Base-by-base conservation (phyloP, 176 grass and related monocot genomes). In the Musa beccarii region DNA sequence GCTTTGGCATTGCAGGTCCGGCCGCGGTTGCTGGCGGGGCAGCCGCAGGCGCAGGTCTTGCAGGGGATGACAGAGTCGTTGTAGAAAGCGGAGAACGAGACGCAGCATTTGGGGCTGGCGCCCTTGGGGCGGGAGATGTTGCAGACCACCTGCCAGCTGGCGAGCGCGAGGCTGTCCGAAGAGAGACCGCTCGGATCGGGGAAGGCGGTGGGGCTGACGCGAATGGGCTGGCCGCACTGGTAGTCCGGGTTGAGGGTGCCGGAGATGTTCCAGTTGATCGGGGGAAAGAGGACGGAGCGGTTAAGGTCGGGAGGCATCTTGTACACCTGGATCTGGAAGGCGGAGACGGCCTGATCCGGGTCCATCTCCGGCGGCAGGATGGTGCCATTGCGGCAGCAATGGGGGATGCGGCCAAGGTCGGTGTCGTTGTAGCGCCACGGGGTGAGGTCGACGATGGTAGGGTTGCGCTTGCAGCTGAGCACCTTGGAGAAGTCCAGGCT, bases 311-410 rank as follows among this genome's bases (percentile, higher is more conserved):
- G 90, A 26, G 93, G 89, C 93, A 92, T 90, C 88, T 96, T 96
- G 87, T 19, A 96, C 12, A 96, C 93, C 81, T 96, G 85, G 54
- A 96, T 85, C 67, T 96, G 93, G 87, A 96, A 96, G 0, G 93
- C 81, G 2, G 93, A 96, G 75, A 86, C 86, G 0, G 93, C 86
- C 84, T 96, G 93, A 3, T 66, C 29, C 2, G 88, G 89, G 0
- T 96, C 93, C 93, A 96, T 96, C 66, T 87, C 81, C 76, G 88
- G 84, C 19, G 93, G 93, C 70, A 96, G 68, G 76, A 96, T 79
- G 69, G 93, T 96, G 26, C 93, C 93, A n/a, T 96, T 96, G 56
- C 93, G 80, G 87, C 93, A 97, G 76, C 93, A 68, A 11, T 68
- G 66, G 25, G 23, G 25, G 66, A 68, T 68, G 66, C 66, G 66